Base-by-base conservation (phyloP, 805 yeast species). In the Saturnispora saitoi region DNA sequence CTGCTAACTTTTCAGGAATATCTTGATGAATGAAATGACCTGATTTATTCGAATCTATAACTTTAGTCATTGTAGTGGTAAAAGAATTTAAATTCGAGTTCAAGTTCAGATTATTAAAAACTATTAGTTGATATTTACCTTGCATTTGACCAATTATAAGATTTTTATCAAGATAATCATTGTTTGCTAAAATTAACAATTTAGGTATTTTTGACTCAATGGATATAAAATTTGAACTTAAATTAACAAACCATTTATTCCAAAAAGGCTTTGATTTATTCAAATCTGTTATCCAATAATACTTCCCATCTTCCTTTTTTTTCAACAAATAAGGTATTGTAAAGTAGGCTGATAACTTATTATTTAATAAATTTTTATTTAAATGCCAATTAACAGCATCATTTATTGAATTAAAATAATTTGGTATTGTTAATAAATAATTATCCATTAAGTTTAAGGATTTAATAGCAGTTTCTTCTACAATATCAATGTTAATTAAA, bases 11-110 rank as follows among this genome's bases (percentile, higher is more conserved):
- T 3, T 60, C 65, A 0, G 97, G 93, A 6, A 76, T 73, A 63
- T 93, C 99, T 61, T 93, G 99, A 43, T 93, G 99, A n/a, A 95
- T 69, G 57, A 90, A 93, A 66, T 93, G 99, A 1, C 98, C 97
- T 2, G 89, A 71, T 48, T 81, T 83, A 53, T 66, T 66, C 3
- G 61, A 49, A 28, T 65, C 66, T n/a, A 34, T 34, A 19, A 34
- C 38, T 14, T 51, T 58, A 17, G 50, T 45, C 24, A 19, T 42
- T 11, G 58, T 47, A 8, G 52, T 56, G 29, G 51, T 54, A 1
- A 65, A 57, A 8, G 65, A 58, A 3, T 66, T 58, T 6, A 58
- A 30, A 10, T 59, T 58, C 26, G 53, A 49, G 11, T 48, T 47
- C 34, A 52, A 36, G 14, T 54, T 51, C 30, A 57, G 38, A 34